Conservation (phyloP, 176 grass and related monocot genomes). For the Oryza australiensis region DNA sequence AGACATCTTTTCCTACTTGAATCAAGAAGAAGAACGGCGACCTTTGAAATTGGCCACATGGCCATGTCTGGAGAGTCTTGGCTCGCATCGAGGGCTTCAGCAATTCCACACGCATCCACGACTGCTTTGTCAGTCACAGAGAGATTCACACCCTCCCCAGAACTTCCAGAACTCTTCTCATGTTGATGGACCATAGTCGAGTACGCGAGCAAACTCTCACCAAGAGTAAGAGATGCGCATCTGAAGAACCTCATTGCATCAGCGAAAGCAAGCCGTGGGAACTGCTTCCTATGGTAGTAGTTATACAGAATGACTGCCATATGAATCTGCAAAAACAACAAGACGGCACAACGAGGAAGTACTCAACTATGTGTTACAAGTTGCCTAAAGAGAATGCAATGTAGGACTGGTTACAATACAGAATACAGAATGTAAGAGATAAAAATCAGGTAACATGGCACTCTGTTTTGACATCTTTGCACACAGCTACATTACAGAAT, state of each 20-base stretch:
- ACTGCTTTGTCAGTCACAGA: slow-evolving; percentile 50
- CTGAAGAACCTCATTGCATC: slow-evolving; percentile 36
- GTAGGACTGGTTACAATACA: not conserved
- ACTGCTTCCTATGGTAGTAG: slow-evolving; percentile 73
- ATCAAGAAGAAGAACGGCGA: slow-evolving; percentile 61
- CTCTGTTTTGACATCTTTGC: not conserved
- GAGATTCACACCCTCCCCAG: slow-evolving; percentile 7
- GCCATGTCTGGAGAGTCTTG: slow-evolving; percentile 27
- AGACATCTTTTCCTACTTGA: slow-evolving; percentile 48
- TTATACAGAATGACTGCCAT: slow-evolving; percentile 71
- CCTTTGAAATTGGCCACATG: slow-evolving; percentile 57
- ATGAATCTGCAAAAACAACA: slow-evolving; percentile 56
- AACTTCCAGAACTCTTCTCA: not conserved
- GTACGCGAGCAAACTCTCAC: slow-evolving; percentile 37
- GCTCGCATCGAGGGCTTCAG: slow-evolving; percentile 41
- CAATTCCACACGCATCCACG: slow-evolving; percentile 54
- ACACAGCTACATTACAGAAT: not conserved
- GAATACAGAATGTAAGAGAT: not conserved
- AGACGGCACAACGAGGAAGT: not conserved
- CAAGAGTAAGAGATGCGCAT: slow-evolving; percentile 28
- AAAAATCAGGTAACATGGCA: not conserved
- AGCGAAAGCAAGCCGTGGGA: slow-evolving; percentile 43
- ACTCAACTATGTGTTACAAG: not conserved
- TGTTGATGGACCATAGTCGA: slow-evolving; percentile 31
- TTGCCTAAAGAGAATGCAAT: not conserved